Evolutionary conservation across 2,329 filamentous ascomycete genomes (phyloP), one percentile per base, ranked within the genome.

Genomic region (Zelopaecilomyces penicillatus): DNA sequence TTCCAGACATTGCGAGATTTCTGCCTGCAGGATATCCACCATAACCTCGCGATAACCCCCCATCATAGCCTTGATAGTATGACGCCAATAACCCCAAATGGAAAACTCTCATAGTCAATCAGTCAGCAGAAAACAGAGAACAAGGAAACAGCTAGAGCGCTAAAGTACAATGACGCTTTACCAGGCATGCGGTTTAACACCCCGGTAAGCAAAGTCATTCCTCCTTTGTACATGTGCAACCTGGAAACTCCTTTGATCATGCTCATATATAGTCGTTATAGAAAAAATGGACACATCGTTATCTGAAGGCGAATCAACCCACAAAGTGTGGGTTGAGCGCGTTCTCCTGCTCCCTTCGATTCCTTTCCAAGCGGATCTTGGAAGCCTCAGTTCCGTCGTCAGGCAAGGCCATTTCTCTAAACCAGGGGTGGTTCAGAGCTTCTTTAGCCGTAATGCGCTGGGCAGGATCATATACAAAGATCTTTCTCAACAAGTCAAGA

Each of bases 311-410:
- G 45, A 29, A 49, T 59, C 60, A 57, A 52, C 53, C 51, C 50
- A 50, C 51, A 31, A 52, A 58, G 44, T 54, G 54, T 19, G 51
- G 35, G 35, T 51, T 47, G 35, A 51, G 53, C 30, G 40, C 34
- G 34, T 49, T 52, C 44, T 70, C 65, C 46, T 67, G 63, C 42
- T 73, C 65, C 54, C 57, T 48, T 46, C 69, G 67, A 59, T 70
- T 66, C 51, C 72, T 69, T 56, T 78, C 75, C 46, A 71, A 58
- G 33, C 78, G 71, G 48, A 83, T 82, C 60, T 81, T 82, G 36
- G 78, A 74, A 8, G 81, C 81, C 59, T 84, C 81, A 6, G 80
- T 83, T 33, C 81, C 81, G 55, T 85, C 81, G 52, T 85, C 81
- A 30, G 78, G 76, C 30, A 74, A 69, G 2, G 78, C 74, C 42